Evolutionary conservation across 2,329 filamentous ascomycete species (phyloP).

Genomic region (Colletotrichum aenigma): DNA sequence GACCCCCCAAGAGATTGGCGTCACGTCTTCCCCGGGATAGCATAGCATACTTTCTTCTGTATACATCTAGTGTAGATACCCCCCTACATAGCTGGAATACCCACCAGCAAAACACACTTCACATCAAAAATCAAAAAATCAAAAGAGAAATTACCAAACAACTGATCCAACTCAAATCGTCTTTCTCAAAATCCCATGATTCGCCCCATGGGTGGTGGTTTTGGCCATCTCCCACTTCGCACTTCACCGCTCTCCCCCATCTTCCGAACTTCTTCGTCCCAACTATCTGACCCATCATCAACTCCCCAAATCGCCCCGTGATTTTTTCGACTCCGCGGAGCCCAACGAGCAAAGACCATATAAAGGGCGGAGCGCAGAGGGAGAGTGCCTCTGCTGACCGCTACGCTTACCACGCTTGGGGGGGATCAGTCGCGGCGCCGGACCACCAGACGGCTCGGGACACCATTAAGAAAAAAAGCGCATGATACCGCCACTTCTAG

Average conservation of each 20-base stretch:
- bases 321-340: not conserved
- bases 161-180: not conserved
- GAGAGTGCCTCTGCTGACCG: not conserved
- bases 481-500: not conserved
- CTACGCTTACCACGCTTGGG: not conserved
- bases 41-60: not conserved
- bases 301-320: not conserved
- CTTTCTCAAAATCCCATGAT: not conserved
- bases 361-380: not conserved
- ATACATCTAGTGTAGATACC: conserved; percentile 7
- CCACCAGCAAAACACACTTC: not conserved
- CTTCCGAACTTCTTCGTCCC: not conserved
- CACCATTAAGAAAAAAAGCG: not conserved
- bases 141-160: not conserved
- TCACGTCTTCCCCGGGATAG: not conserved
- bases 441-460: not conserved
- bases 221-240: not conserved
- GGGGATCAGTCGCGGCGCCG: not conserved
- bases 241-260: not conserved
- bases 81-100: not conserved
- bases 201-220: not conserved
- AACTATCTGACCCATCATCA: not conserved
- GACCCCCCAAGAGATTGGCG: not conserved
- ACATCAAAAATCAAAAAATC: not conserved
- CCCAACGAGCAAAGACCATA: not conserved